Conservation (phyloP, 495 filamentous ascomycete genomes). For the Penicillium coprophilum region DNA sequence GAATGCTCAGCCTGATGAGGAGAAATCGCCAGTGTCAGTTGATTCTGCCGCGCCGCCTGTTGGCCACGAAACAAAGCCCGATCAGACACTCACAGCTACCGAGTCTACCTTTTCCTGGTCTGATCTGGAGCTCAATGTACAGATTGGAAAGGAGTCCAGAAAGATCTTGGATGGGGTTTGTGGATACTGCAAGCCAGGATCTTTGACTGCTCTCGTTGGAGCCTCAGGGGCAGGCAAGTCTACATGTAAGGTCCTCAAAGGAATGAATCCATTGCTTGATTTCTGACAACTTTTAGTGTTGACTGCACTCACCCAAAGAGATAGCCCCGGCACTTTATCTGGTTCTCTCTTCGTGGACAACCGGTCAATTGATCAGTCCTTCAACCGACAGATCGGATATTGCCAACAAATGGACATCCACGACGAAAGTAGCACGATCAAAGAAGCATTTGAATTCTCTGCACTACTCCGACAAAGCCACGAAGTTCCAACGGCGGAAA, state of each 20-base stretch:
- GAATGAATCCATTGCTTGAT: not conserved
- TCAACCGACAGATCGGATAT: slow-evolving; percentile 79
- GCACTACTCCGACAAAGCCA: slow-evolving; percentile 76
- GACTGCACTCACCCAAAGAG: slow-evolving; percentile 72
- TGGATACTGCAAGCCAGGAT: slow-evolving; percentile 75
- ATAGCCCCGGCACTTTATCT: slow-evolving; percentile 71
- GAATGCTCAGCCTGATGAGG: slow-evolving; percentile 48
- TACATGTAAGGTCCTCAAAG: slow-evolving; percentile 54
- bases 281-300: slow-evolving; percentile 45
- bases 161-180: slow-evolving; percentile 67
- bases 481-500: slow-evolving; percentile 64
- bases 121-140: slow-evolving; percentile 59
- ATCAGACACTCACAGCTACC: slow-evolving; percentile 46
- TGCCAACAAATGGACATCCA: slow-evolving; percentile 91
- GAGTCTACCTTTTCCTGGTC: slow-evolving; percentile 53
- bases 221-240: slow-evolving; percentile 84
- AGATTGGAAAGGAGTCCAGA: slow-evolving; percentile 63
- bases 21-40: slow-evolving; percentile 34
- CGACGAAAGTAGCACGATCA: slow-evolving; percentile 73
- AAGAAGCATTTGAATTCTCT: slow-evolving; percentile 84
- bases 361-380: slow-evolving; percentile 60
- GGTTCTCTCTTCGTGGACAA: slow-evolving; percentile 77
- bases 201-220: slow-evolving; percentile 81
- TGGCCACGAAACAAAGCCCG: slow-evolving; percentile 19
- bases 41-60: slow-evolving; percentile 21